phyloP scores from a whole-genome alignment of 2,329 filamentous ascomycete species.

The Fusarium pilosicola region DNA sequence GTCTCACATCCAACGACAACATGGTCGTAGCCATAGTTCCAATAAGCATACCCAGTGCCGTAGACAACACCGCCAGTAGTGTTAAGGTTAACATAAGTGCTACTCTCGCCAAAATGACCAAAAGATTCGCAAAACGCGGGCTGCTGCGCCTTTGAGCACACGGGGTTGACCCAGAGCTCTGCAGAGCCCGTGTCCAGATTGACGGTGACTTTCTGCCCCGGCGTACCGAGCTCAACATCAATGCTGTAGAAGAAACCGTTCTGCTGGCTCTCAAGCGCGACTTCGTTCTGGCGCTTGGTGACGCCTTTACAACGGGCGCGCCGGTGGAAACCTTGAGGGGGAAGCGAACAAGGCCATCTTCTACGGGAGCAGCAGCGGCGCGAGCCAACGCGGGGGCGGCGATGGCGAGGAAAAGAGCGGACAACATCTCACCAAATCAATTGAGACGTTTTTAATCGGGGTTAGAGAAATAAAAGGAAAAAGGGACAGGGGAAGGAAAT shows the following conservation, averaged over 20 bases:
- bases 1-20: slow-evolving; percentile 49
- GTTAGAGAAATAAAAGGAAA: background rate
- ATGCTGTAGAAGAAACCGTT: slow-evolving; percentile 53
- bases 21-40: slow-evolving; percentile 50
- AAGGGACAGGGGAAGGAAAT: background rate
- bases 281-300: slow-evolving; percentile 45
- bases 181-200: slow-evolving; percentile 55
- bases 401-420: slow-evolving; percentile 45
- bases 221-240: slow-evolving; percentile 51
- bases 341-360: slow-evolving; percentile 44
- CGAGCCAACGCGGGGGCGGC: slow-evolving; percentile 43
- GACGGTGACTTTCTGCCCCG: slow-evolving; percentile 51
- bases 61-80: slow-evolving; percentile 44
- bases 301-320: slow-evolving; percentile 42
- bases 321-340: slow-evolving; percentile 44
- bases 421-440: slow-evolving; percentile 41
- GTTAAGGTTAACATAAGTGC: slow-evolving; percentile 44
- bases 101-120: slow-evolving; percentile 46
- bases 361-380: slow-evolving; percentile 26
- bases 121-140: slow-evolving; percentile 43
- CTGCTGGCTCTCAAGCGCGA: slow-evolving; percentile 39
- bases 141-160: slow-evolving; percentile 48
- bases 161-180: slow-evolving; percentile 56
- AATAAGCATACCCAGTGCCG: slow-evolving; percentile 47
- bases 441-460: background rate